Evolutionary conservation across 2,329 filamentous ascomycete species (phyloP).

Genomic region (Monilinia vaccinii-corymbosi): DNA sequence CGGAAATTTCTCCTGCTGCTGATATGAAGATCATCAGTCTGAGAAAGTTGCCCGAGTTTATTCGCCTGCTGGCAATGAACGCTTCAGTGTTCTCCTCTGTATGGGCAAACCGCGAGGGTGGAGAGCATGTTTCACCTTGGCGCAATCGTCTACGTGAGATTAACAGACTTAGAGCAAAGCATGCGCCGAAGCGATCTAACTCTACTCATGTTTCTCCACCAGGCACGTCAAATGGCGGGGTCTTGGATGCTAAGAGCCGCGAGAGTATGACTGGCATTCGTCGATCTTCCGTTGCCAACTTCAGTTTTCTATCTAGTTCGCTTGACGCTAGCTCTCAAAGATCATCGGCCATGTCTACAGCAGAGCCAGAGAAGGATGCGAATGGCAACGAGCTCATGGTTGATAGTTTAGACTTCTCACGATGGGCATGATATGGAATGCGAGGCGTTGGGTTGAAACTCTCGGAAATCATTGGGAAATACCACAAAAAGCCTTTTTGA

Average conservation of each 20-base stretch:
- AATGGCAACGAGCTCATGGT: constrained; percentile 25
- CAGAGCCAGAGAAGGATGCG: constrained; percentile 41
- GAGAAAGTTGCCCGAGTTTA: constrained; percentile 72
- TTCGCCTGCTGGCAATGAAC: constrained; percentile 82
- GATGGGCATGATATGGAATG: constrained; percentile 25
- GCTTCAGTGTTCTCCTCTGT: constrained; percentile 88
- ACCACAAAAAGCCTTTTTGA: constrained; percentile 21
- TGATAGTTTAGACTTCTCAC: constrained; percentile 29
- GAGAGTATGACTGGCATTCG: constrained; percentile 54
- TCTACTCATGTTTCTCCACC: constrained; percentile 29
- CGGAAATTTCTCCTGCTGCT: constrained; percentile 81
- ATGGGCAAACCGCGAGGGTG: constrained; percentile 70
- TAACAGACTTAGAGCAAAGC: constrained; percentile 65
- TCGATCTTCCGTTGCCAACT: constrained; percentile 56
- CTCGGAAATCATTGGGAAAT: constrained; percentile 14
- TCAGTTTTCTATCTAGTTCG: constrained; percentile 53
- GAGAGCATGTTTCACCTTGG: constrained; percentile 85
- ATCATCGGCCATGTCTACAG: constrained; percentile 47
- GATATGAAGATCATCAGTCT: constrained; percentile 84
- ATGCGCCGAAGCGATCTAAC: constrained; percentile 36
- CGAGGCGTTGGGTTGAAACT: constrained; percentile 1
- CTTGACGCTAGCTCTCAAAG: constrained; percentile 50
- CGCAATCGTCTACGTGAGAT: constrained; percentile 79
- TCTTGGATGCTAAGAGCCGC: constrained; percentile 34
- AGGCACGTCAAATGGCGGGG: constrained; percentile 23